Evolutionary conservation across 306 rosid species (phyloP).

Genomic region (Sicyos edulis): DNA sequence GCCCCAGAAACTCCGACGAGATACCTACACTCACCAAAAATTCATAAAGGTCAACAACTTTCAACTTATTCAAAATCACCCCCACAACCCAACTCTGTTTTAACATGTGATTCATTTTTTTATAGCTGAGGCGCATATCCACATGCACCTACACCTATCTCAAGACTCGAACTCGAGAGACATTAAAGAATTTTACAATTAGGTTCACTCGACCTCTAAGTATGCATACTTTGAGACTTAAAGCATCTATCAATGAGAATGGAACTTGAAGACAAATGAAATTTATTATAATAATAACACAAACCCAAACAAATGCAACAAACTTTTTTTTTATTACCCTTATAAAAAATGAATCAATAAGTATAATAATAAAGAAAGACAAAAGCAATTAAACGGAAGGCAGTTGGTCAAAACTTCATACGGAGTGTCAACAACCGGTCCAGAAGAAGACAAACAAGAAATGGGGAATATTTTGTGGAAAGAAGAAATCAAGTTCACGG

Average conservation of each 20-base stretch:
- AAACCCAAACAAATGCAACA: background rate
- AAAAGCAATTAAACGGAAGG: background rate
- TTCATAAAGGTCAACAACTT: conserved; percentile 14
- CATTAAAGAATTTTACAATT: too few species aligned
- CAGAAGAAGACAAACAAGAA: conserved; percentile 14
- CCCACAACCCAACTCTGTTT: background rate
- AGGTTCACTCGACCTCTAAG: too few species aligned
- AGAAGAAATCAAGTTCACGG: conserved; percentile 49
- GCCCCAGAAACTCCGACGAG: conserved; percentile 71
- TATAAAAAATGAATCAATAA: background rate
- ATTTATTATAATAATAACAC: conserved; percentile 1
- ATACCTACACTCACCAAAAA: conserved; percentile 43
- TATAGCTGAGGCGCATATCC: too few species aligned
- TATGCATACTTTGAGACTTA: too few species aligned
- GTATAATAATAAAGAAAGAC: conserved; percentile 20
- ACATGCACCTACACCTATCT: too few species aligned
- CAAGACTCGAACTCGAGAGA: too few species aligned
- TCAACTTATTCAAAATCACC: conserved; percentile 21
- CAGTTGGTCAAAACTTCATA: background rate
- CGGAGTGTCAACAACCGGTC: background rate
- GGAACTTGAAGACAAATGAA: background rate
- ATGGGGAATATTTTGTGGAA: conserved; percentile 22
- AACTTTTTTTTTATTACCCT: background rate
- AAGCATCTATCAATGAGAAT: too few species aligned
- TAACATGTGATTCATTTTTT: background rate